Evolutionary conservation across 139 green algal genomes (phyloP), one percentile per base, ranked within the genome.

Genomic region (Haematococcus sp.): DNA sequence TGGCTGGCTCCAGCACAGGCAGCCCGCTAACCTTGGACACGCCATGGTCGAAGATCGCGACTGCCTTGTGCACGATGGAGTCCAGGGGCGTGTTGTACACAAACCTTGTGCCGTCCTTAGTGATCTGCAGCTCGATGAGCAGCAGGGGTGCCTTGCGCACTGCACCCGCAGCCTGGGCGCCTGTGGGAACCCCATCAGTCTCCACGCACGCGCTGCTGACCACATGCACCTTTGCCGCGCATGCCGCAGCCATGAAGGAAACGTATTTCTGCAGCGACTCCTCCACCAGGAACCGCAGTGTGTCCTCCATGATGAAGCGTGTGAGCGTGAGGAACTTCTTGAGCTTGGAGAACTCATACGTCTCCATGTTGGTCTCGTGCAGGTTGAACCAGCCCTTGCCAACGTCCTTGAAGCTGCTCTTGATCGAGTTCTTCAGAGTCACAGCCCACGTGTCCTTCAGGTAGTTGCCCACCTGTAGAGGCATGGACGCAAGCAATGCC

Each of bases 371-470:
- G 46, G 64, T 75, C 80, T 95, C 90, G 28, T 88, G 65, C 60
- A 94, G 71, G 76, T 94, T 91, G 86, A 90, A 96, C 91, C 91
- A 96, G 59, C 91, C 91, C 83, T 96, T 96, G 75, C 91, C 86
- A 46, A 89, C 84, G 23, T 83, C 77, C 68, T 89, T 91, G 60
- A 88, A 80, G 74, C 77, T 83, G 63, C 71, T 79, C 73, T 83
- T 81, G 46, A 91, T 79, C 25, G 75, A 58, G 77, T 93, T 93
- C 70, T 75, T 79, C 65, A 87, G 77, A n/a, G 77, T 69, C n/a
- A 79, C 77, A 73, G 68, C 51, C 87, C 88, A 93, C 11, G 79
- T 89, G 73, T 95, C 91, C 68, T 88, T 85, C 28, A 95, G 80
- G 70, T 92, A 84, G 81, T 86, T 91, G 69, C 76, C 74, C 17